Percentiles rank a stretch among this genome's conserved stretches.
Evolutionary conservation across 2,329 filamentous ascomycete species (phyloP).

Genomic region (Monilinia vaccinii-corymbosi): DNA sequence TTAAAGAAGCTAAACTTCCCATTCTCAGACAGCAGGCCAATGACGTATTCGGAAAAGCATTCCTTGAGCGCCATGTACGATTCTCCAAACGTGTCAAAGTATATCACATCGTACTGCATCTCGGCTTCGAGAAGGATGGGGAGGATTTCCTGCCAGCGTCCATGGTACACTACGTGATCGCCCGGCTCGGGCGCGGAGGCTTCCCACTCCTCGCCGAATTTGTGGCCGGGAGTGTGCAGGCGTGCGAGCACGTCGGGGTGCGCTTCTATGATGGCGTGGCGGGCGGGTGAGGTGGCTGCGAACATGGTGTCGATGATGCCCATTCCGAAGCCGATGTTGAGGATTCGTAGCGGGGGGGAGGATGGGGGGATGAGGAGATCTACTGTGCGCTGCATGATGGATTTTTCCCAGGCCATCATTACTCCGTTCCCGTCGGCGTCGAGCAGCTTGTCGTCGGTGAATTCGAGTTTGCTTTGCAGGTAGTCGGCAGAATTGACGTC

Average conservation of each 20-base stretch:
- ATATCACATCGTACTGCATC: constrained; percentile 75
- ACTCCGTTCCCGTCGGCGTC: constrained; percentile 73
- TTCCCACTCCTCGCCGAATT: constrained; percentile 49
- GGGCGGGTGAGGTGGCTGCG: constrained; percentile 50
- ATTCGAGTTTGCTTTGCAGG: constrained; percentile 56
- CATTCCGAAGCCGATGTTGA: constrained; percentile 89
- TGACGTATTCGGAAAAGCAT: constrained; percentile 84
- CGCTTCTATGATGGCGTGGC: constrained; percentile 80
- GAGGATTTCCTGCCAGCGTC: constrained; percentile 74
- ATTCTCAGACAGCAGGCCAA: constrained; percentile 61
- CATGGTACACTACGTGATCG: constrained; percentile 56
- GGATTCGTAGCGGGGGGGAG: constrained; percentile 51
- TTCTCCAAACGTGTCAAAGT: constrained; percentile 97
- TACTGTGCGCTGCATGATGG: constrained; percentile 75
- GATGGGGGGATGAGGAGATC: constrained; percentile 49
- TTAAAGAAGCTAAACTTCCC: constrained; percentile 85
- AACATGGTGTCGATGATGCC: constrained; percentile 78
- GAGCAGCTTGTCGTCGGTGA: constrained; percentile 57
- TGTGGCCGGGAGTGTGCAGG: constrained; percentile 34
- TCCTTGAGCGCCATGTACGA: constrained; percentile 76
- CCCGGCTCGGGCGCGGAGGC: constrained; percentile 47
- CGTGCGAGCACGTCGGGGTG: constrained; percentile 68
- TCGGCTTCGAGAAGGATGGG: constrained; percentile 58
- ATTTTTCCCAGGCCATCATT: constrained; percentile 90
- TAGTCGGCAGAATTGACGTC: constrained; percentile 58